phyloP scores from a whole-genome alignment of 1,139 yeast genomes.

The Cylindricascospora bacillispora region DNA sequence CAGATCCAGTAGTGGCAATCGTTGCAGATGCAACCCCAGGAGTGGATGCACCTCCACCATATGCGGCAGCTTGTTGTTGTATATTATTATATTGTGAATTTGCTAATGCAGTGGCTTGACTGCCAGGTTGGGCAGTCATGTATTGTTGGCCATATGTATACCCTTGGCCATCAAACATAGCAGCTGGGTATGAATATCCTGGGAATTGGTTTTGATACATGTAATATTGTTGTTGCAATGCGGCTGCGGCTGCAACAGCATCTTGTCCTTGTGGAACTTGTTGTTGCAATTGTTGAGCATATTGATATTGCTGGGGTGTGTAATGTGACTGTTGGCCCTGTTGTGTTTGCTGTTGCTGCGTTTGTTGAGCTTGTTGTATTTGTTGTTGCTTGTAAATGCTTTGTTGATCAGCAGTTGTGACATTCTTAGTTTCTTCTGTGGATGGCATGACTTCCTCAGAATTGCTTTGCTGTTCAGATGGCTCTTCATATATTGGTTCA shows the following conservation, averaged over 20 bases:
- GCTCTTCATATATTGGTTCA: slow-evolving; percentile 6
- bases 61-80: no score
- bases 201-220: slow-evolving; percentile 27
- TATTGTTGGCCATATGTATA: slow-evolving; percentile 21
- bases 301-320: slow-evolving; percentile 6
- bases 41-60: background rate
- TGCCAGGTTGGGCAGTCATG: slow-evolving; percentile 6
- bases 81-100: background rate
- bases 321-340: slow-evolving; percentile 10
- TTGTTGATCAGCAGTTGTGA: slow-evolving; percentile 6
- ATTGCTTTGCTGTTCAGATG: slow-evolving; percentile 4
- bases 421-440: no score
- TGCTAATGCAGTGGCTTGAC: slow-evolving; percentile 4
- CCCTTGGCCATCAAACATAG: slow-evolving; percentile 24
- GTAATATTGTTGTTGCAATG: slow-evolving; percentile 24
- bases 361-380: slow-evolving; percentile 3
- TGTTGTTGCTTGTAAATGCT: slow-evolving; percentile 7
- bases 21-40: slow-evolving; percentile 13
- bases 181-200: slow-evolving; percentile 27
- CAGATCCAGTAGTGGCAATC: slow-evolving; percentile 8
- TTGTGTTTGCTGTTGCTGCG: slow-evolving; percentile 11
- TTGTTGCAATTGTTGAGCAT: slow-evolving; percentile 8
- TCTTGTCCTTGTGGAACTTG: slow-evolving; percentile 9
- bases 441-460: no score
- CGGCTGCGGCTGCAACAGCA: slow-evolving; percentile 10